A percentile compares a stretch with the other conserved stretches of the same genome.
Evolutionary conservation across 768 basidiomycete species (phyloP).

Genomic region (Suillus luteus): DNA sequence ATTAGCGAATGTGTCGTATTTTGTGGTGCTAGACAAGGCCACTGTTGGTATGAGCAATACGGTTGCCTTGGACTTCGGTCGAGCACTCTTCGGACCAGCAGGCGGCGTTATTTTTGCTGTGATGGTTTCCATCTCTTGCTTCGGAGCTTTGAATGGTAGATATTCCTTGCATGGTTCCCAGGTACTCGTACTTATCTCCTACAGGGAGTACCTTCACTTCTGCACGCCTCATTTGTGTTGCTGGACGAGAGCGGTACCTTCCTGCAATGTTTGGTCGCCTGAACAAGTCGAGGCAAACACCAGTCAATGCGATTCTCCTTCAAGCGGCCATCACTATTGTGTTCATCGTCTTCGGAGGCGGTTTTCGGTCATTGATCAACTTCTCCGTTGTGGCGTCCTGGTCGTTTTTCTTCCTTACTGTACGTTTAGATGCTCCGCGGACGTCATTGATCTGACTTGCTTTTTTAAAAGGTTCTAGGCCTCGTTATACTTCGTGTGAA

Average conservation of each 20-base stretch:
- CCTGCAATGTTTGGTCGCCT: slow-evolving; percentile 82
- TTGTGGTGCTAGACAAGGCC: slow-evolving; percentile 84
- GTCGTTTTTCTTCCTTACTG: slow-evolving; percentile 87
- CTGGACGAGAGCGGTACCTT: slow-evolving; percentile 85
- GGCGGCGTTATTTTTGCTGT: slow-evolving; percentile 87
- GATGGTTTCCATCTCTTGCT: slow-evolving; percentile 92
- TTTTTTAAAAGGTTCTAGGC: slow-evolving; percentile 67
- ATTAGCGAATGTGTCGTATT: slow-evolving; percentile 86
- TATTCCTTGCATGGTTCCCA: slow-evolving; percentile 14
- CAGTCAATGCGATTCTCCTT: slow-evolving; percentile 83
- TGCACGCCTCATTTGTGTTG: slow-evolving; percentile 85
- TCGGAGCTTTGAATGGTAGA: slow-evolving; percentile 88
- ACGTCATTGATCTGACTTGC: slow-evolving; percentile 7
- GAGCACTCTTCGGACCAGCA: slow-evolving; percentile 79
- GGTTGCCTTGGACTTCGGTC: slow-evolving; percentile 90
- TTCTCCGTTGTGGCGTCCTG: slow-evolving; percentile 87
- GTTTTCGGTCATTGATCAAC: slow-evolving; percentile 86
- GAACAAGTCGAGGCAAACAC: slow-evolving; percentile 76
- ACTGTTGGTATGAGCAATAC: slow-evolving; percentile 82
- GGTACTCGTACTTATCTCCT: slow-evolving; percentile 13
- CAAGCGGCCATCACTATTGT: slow-evolving; percentile 72
- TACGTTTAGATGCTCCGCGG: slow-evolving; percentile 35
- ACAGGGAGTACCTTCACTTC: slow-evolving; percentile 72
- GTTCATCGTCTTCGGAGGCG: slow-evolving; percentile 86
- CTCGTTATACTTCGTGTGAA: slow-evolving; percentile 85